Conservation (phyloP, 768 basidiomycete genomes). For the Fomitopsis serialis region DNA sequence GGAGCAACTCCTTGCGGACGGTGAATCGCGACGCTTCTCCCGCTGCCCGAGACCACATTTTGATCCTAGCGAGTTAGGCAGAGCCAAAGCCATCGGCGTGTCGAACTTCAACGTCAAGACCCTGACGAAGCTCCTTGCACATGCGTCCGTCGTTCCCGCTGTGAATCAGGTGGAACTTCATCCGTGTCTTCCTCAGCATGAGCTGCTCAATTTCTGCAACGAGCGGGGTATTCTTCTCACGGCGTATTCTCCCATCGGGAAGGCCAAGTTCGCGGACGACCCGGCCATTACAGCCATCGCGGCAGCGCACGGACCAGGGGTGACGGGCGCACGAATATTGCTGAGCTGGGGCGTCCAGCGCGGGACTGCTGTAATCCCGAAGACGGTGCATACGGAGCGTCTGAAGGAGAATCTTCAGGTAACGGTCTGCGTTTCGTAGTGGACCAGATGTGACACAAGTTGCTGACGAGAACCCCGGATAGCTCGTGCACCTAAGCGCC, state of each 20-base stretch:
- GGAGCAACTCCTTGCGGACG: slow-evolving; percentile 56
- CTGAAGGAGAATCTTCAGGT: slow-evolving; percentile 49
- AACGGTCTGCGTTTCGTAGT: slow-evolving; percentile 21
- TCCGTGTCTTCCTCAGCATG: slow-evolving; percentile 58
- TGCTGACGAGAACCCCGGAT: slow-evolving; percentile 51
- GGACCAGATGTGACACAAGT: slow-evolving; percentile 32
- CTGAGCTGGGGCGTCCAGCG: slow-evolving; percentile 54
- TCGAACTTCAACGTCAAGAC: slow-evolving; percentile 68
- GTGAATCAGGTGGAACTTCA: slow-evolving; percentile 80
- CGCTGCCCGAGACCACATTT: slow-evolving; percentile 5
- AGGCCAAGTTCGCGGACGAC: slow-evolving; percentile 56
- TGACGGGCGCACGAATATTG: slow-evolving; percentile 42
- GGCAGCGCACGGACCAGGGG: slow-evolving; percentile 39
- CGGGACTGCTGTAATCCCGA: slow-evolving; percentile 51
- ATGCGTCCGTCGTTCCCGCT: slow-evolving; percentile 55
- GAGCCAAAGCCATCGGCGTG: slow-evolving; percentile 77
- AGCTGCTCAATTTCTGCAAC: slow-evolving; percentile 56
- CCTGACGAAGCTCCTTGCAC: slow-evolving; percentile 54
- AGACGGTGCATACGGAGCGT: slow-evolving; percentile 40
- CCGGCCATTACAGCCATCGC: slow-evolving; percentile 57
- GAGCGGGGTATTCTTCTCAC: slow-evolving; percentile 64
- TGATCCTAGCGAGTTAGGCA: slow-evolving; percentile 49
- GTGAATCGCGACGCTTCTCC: slow-evolving; percentile 29
- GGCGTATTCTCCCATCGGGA: slow-evolving; percentile 78
- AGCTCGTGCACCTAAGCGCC: slow-evolving; percentile 56